phyloP scores from a whole-genome alignment of 805 yeast species.

The Wickerhamomyces strasburgensis region DNA sequence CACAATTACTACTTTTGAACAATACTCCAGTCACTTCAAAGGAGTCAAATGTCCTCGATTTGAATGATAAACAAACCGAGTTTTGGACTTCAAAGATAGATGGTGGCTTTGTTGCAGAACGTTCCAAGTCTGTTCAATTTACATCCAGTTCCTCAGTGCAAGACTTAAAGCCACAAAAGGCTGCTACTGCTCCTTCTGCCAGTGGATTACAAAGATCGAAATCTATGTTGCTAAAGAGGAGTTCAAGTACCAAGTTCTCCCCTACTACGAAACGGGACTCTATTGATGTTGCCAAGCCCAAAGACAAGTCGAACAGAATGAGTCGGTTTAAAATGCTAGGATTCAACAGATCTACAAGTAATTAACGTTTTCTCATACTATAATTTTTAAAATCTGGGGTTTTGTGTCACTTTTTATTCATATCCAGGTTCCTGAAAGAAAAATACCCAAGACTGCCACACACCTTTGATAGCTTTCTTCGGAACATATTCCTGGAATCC shows the following conservation, averaged over 20 bases:
- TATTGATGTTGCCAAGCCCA: background rate
- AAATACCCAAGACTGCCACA: too few relatives aligned
- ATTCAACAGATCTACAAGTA: conserved; percentile 2
- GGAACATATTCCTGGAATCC: too few relatives aligned
- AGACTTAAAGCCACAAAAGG: background rate
- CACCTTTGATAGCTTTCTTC: too few relatives aligned
- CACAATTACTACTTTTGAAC: conserved; percentile 55
- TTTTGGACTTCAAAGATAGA: conserved; percentile 48
- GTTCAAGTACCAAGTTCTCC: conserved; percentile 1
- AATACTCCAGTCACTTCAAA: conserved; percentile 44
- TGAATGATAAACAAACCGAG: conserved; percentile 40
- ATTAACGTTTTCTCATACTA: background rate
- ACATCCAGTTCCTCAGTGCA: background rate
- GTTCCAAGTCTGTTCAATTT: conserved; percentile 1
- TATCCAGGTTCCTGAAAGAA: too few relatives aligned
- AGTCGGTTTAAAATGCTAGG: conserved; percentile 10
- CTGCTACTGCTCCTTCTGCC: conserved; percentile 1
- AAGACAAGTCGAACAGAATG: conserved; percentile 7
- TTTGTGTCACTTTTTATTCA: background rate
- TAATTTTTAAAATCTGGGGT: background rate
- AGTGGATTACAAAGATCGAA: conserved; percentile 3
- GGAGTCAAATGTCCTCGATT: conserved; percentile 30
- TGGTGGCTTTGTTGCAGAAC: background rate
- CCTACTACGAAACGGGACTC: background rate
- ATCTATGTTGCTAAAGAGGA: conserved; percentile 6